These are phyloP conservation scores for Podospora sp. DNA, from an alignment of 495 filamentous ascomycete species.

Conservation along the genomic window DNA sequence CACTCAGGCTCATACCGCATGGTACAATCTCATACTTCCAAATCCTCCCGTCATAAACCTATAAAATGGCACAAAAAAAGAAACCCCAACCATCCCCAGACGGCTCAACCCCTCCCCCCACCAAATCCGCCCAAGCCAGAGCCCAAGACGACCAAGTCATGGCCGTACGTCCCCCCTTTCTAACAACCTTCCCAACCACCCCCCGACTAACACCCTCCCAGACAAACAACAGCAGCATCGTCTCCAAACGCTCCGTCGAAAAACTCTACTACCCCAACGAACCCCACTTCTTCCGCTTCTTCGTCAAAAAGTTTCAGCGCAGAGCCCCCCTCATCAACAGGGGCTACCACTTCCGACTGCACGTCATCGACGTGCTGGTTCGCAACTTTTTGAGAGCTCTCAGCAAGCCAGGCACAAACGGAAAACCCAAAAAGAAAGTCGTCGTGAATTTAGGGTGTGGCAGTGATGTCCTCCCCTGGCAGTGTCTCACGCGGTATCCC, in stretches of 20 bases:
- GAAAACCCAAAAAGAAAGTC: slow-evolving; percentile 61
- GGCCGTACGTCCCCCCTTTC: slow-evolving; percentile 38
- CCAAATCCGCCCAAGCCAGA: slow-evolving; percentile 25
- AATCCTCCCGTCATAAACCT: not conserved
- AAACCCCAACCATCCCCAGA: not conserved
- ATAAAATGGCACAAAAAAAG: slow-evolving; percentile 1
- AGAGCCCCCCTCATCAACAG: slow-evolving; percentile 84
- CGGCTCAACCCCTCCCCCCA: not conserved
- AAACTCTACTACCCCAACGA: slow-evolving; percentile 73
- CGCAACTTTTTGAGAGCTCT: slow-evolving; percentile 66
- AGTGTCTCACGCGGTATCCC: slow-evolving; percentile 68
- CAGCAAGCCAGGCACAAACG: too few species aligned
- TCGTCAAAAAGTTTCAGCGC: slow-evolving; percentile 80
- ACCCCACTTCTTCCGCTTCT: slow-evolving; percentile 81
- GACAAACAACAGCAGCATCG: slow-evolving; percentile 90
- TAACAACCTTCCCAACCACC: not conserved
- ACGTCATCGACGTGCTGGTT: slow-evolving; percentile 73
- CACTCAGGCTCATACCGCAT: not conserved
- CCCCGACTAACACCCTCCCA: slow-evolving; percentile 43
- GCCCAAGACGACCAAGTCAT: slow-evolving; percentile 69
- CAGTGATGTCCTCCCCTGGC: slow-evolving; percentile 90
- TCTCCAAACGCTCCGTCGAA: slow-evolving; percentile 87
- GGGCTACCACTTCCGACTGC: slow-evolving; percentile 84
- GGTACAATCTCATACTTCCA: not conserved
- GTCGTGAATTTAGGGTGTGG: slow-evolving; percentile 89